Conservation (phyloP, 2,329 filamentous ascomycete species). For the Alternaria ethzedia region DNA sequence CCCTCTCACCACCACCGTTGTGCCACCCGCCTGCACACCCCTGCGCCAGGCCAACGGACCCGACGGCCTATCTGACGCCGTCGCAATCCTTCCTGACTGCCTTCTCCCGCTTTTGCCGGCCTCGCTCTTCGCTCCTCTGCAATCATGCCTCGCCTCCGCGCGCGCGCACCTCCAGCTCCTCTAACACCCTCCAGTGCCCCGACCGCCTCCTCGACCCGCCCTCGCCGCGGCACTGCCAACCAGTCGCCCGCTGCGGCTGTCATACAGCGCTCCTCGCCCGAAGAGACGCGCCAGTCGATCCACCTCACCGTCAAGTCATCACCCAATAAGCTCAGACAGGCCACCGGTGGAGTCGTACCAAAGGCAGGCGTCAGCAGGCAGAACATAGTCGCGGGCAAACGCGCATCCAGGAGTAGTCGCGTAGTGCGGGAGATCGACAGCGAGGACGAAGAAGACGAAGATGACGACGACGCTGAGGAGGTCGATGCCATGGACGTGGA, state of each 20-base stretch:
- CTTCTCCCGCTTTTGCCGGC: slow-evolving; percentile 4
- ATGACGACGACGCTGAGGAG: slow-evolving; percentile 49
- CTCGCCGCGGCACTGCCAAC: slow-evolving; percentile 45
- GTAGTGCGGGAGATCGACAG: slow-evolving; percentile 50
- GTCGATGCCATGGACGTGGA: slow-evolving; percentile 51
- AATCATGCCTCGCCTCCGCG: slow-evolving; percentile 47
- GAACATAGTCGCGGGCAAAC: slow-evolving; percentile 48
- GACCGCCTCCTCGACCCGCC: slow-evolving; percentile 46
- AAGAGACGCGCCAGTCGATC: slow-evolving; percentile 54
- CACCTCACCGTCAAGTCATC: slow-evolving; percentile 59
- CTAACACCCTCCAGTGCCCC: slow-evolving; percentile 45
- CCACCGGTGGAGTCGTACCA: slow-evolving; percentile 46
- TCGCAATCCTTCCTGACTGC: slow-evolving; percentile 13
- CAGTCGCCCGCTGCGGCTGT: slow-evolving; percentile 44
- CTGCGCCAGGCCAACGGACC: slow-evolving; percentile 18
- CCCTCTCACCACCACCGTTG: slow-evolving; percentile 24
- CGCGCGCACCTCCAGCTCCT: slow-evolving; percentile 40
- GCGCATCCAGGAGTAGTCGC: slow-evolving; percentile 47
- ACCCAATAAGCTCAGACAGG: slow-evolving; percentile 57
- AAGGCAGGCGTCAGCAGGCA: slow-evolving; percentile 42
- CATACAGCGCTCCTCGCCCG: slow-evolving; percentile 50
- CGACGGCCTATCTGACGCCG: slow-evolving; percentile 21
- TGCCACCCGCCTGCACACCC: slow-evolving; percentile 28
- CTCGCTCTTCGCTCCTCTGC: slow-evolving; percentile 12
- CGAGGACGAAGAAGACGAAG: slow-evolving; percentile 51